Conservation (phyloP, 192 early-diverging fungal genomes). For the Kickxella alabastrina region DNA sequence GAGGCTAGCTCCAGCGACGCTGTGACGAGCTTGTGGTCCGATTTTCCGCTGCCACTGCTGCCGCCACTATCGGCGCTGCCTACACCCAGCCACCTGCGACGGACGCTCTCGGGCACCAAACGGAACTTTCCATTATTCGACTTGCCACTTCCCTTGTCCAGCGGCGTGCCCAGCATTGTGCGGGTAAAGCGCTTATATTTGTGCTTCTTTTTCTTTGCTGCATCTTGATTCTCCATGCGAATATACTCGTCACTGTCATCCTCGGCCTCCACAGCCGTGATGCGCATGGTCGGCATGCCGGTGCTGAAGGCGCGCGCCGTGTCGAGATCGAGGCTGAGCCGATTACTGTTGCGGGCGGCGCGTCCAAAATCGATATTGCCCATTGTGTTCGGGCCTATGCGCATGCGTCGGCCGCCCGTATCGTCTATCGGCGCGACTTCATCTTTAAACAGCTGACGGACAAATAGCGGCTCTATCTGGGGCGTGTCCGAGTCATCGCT, state of each 20-base stretch:
- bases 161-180: conserved; percentile 16
- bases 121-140: conserved; percentile 24
- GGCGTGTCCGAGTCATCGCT: conserved; percentile 14
- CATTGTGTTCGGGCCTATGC: neutral
- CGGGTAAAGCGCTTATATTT: conserved; percentile 34
- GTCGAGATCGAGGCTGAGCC: conserved; percentile 34
- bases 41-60: conserved; percentile 7
- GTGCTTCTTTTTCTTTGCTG: conserved; percentile 35
- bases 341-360: neutral
- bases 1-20: conserved; percentile 17
- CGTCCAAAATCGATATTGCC: neutral
- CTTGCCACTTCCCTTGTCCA: conserved; percentile 17
- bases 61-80: conserved; percentile 4
- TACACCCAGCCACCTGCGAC: conserved; percentile 44
- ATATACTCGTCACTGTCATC: conserved; percentile 45
- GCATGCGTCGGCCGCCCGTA: conserved; percentile 17
- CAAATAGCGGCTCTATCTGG: conserved; percentile 35
- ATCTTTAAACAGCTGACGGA: conserved; percentile 38
- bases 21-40: conserved; percentile 1
- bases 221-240: conserved; percentile 18
- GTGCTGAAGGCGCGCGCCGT: conserved; percentile 29
- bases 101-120: conserved; percentile 37
- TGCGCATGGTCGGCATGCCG: conserved; percentile 40
- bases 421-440: conserved; percentile 7
- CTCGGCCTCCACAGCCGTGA: conserved; percentile 47